phyloP scores from a whole-genome alignment of 768 basidiomycete genomes.

The Gloeostereum incarnatum region DNA sequence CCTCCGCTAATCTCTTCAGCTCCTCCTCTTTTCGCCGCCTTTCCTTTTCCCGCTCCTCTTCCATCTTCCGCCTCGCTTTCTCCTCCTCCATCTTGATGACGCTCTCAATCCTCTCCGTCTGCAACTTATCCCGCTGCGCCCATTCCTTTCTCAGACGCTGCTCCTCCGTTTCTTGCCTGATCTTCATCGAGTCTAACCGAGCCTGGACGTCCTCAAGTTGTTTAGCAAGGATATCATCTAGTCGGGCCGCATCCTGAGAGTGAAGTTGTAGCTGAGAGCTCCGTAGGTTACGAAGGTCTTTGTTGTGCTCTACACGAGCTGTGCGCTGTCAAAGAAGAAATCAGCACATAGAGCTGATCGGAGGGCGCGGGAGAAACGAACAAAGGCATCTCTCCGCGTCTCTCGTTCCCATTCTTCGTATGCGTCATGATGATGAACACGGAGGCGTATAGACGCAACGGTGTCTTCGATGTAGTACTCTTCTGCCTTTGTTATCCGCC shows the following conservation, averaged over 20 bases:
- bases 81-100: constrained; percentile 10
- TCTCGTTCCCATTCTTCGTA: constrained; percentile 51
- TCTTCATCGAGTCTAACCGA: constrained; percentile 21
- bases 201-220: constrained; percentile 44
- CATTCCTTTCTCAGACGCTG: constrained; percentile 3
- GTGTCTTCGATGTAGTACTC: constrained; percentile 37
- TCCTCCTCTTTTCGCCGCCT: constrained; percentile 51
- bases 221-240: constrained; percentile 31
- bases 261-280: constrained; percentile 37
- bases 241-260: constrained; percentile 20
- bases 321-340: constrained; percentile 21
- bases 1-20: constrained; percentile 30
- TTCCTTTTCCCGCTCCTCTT: constrained; percentile 40
- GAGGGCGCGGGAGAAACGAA: constrained; percentile 17
- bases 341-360: not conserved
- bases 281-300: constrained; percentile 21
- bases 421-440: constrained; percentile 42
- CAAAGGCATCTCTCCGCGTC: constrained; percentile 41
- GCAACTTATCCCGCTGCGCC: constrained; percentile 1
- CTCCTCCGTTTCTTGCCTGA: constrained; percentile 5
- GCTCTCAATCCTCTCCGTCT: constrained; percentile 7
- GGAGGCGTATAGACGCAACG: constrained; percentile 39
- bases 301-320: constrained; percentile 32
- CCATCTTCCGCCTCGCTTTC: constrained; percentile 34
- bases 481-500: constrained; percentile 23